A percentile compares a stretch with the other conserved stretches of the same genome.
Conservation (phyloP, 495 filamentous ascomycete genomes). For the Annulohypoxylon nitens region DNA sequence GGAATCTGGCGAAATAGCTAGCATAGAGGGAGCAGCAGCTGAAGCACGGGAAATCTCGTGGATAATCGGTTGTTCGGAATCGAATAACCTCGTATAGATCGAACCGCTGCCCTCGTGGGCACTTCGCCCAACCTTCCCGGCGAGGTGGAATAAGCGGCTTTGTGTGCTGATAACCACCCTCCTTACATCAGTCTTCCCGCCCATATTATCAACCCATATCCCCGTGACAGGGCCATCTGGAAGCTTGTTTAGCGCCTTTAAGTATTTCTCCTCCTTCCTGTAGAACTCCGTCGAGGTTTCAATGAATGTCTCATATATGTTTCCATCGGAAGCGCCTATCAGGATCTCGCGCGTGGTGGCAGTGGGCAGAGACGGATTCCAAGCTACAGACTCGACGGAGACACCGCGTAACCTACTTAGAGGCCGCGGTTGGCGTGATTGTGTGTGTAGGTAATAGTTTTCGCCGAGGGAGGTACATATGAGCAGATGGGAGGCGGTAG, state of each 20-base stretch:
- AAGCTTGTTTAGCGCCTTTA: slow-evolving; percentile 82
- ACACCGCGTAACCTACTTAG: slow-evolving; percentile 88
- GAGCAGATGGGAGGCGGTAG: slow-evolving; percentile 92
- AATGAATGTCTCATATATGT: slow-evolving; percentile 95
- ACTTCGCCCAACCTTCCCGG: slow-evolving; percentile 77
- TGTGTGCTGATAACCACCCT: slow-evolving; percentile 83
- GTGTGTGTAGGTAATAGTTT: slow-evolving; percentile 97
- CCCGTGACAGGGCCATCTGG: slow-evolving; percentile 84
- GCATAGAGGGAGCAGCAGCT: slow-evolving; percentile 68
- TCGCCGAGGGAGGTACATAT: slow-evolving; percentile 92
- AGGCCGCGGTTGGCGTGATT: slow-evolving; percentile 86
- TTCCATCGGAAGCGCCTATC: slow-evolving; percentile 89
- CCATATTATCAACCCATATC: slow-evolving; percentile 80
- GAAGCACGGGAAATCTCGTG: slow-evolving; percentile 74
- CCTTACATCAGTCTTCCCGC: slow-evolving; percentile 74
- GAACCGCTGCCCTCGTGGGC: slow-evolving; percentile 84
- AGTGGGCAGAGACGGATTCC: slow-evolving; percentile 97
- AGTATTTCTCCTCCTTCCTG: slow-evolving; percentile 91
- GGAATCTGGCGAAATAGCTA: slow-evolving; percentile 82
- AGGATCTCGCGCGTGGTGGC: slow-evolving; percentile 96
- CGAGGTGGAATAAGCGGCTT: slow-evolving; percentile 79
- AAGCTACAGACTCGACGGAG: slow-evolving; percentile 87
- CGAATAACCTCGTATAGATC: slow-evolving; percentile 89
- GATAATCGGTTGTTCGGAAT: slow-evolving; percentile 79
- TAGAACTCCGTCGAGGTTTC: slow-evolving; percentile 95